Evolutionary conservation across 129 eudicot genomes (phyloP), one percentile per base, ranked within the genome.

Genomic region (Flaveria ramosissima): DNA sequence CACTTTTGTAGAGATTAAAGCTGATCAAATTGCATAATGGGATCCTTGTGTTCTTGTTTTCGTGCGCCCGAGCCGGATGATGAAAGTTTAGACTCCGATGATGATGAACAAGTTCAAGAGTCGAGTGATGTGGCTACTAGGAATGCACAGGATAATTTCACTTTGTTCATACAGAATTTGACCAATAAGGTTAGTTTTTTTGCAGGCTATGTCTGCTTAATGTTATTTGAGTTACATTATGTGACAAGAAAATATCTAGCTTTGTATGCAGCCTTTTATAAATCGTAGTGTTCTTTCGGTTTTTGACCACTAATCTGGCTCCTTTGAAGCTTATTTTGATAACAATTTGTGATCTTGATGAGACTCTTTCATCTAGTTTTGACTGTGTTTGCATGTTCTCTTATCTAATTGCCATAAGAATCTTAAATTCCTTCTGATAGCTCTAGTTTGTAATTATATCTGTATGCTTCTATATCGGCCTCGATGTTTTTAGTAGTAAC

Each of bases 21-120:
- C 51, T 57, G 66, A 46, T 26, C 51, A 56, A 19, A 56, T 45
- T 78, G 77, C 63, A 60, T 26, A 13, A 80, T 80, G 83, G 83
- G 83, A 42, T 64, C 74, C 21, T 80, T 80, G 43, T 80, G 83
- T 73, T 80, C 83, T 13, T 80, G 83, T 73, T 80, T 80, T 52
- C 83, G 79, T 53, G 69, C 78, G 5, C 32, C 79, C 1, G 83
- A 73, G 52, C 75, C 63, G 1, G 83, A 80, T 43, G 83, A 80
- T 6, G 79, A 73, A 67, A 80, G 83, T 26, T 50, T 80, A 27
- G 83, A 80, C 52, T 80, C 83, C 14, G 83, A 73, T 80, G 83
- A 80, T 32, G 30, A 65, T 27, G 83, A 80, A 67, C 79, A 73
- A 53, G 77, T 73, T 43, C 79, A 66, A 53, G 75, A 74, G 12